A percentile compares a stretch with the other conserved stretches of the same genome.
Conservation (phyloP, 2,329 filamentous ascomycete species). For the Mariannaea elegans region DNA sequence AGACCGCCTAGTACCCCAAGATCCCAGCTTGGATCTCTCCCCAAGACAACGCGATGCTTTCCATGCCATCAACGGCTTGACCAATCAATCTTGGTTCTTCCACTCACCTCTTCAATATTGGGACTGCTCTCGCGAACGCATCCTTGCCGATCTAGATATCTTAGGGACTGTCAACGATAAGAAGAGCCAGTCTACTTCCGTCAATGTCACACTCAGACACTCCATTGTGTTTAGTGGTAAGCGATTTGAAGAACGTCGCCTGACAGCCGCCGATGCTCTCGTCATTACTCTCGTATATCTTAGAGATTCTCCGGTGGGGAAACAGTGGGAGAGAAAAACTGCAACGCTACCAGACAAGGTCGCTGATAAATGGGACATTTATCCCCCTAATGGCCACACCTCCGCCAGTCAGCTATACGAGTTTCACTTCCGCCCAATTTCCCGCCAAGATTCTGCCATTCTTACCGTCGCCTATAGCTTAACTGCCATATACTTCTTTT, state of each 20-base stretch:
- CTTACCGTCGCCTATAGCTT: slow-evolving; percentile 72
- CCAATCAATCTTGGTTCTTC: slow-evolving; percentile 76
- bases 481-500: slow-evolving; percentile 70
- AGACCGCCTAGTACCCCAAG: slow-evolving; percentile 33
- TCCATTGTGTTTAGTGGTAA: slow-evolving; percentile 88
- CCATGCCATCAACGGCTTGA: slow-evolving; percentile 68
- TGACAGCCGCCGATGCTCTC: slow-evolving; percentile 78
- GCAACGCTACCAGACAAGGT: slow-evolving; percentile 59
- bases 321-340: slow-evolving; percentile 71
- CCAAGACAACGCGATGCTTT: slow-evolving; percentile 60
- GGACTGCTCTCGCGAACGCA: slow-evolving; percentile 69
- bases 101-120: slow-evolving; percentile 87
- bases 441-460: slow-evolving; percentile 69
- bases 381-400: slow-evolving; percentile 65
- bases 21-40: slow-evolving; percentile 50
- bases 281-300: slow-evolving; percentile 81
- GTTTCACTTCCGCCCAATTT: slow-evolving; percentile 81
- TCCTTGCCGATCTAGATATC: slow-evolving; percentile 70
- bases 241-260: slow-evolving; percentile 71
- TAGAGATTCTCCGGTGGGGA: slow-evolving; percentile 69
- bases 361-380: slow-evolving; percentile 69
- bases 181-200: slow-evolving; percentile 68
- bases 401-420: slow-evolving; percentile 73
- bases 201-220: slow-evolving; percentile 79
- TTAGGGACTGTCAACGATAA: slow-evolving; percentile 74